Conservation (phyloP, 495 filamentous ascomycete species). For the Aspergillus sclerotioniger region DNA sequence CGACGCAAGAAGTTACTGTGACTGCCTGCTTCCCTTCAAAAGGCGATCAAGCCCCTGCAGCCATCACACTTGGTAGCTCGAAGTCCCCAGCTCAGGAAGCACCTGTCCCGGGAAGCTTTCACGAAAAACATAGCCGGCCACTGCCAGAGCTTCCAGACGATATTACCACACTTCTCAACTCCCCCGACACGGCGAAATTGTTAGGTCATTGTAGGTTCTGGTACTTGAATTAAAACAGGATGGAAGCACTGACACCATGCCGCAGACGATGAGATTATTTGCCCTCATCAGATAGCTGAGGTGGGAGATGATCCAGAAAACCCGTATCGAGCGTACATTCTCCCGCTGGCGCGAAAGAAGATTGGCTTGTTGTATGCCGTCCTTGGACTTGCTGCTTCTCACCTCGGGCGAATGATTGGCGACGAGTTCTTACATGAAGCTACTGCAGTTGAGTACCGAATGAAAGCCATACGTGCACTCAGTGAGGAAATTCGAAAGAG, state of each 20-base stretch:
- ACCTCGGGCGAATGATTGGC: slow-evolving; percentile 28
- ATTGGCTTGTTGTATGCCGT: slow-evolving; percentile 35
- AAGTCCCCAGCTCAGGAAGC: background rate
- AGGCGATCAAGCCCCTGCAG: background rate
- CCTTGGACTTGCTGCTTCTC: slow-evolving; percentile 35
- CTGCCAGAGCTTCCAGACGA: slow-evolving; percentile 8
- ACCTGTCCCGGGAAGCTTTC: background rate
- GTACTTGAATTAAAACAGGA: background rate
- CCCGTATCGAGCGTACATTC: slow-evolving; percentile 36
- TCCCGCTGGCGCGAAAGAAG: slow-evolving; percentile 37
- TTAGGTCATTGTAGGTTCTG: slow-evolving; percentile 4
- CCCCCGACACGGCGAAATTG: slow-evolving; percentile 1
- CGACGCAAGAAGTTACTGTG: slow-evolving; percentile 4
- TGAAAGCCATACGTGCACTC: slow-evolving; percentile 37
- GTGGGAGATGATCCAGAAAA: slow-evolving; percentile 25
- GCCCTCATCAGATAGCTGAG: slow-evolving; percentile 39
- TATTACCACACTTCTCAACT: background rate
- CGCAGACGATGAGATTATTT: slow-evolving; percentile 36
- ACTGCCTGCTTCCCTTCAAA: background rate
- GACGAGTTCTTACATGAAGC: slow-evolving; percentile 28
- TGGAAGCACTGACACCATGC: slow-evolving; percentile 4
- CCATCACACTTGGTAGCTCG: background rate
- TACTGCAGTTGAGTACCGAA: slow-evolving; percentile 33
- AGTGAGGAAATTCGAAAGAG: slow-evolving; percentile 29
- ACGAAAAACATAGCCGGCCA: background rate